Percentiles rank a stretch among this genome's conserved stretches.
Evolutionary conservation across 2,329 filamentous ascomycete species (phyloP).

Genomic region (Pseudonectria foliicola): DNA sequence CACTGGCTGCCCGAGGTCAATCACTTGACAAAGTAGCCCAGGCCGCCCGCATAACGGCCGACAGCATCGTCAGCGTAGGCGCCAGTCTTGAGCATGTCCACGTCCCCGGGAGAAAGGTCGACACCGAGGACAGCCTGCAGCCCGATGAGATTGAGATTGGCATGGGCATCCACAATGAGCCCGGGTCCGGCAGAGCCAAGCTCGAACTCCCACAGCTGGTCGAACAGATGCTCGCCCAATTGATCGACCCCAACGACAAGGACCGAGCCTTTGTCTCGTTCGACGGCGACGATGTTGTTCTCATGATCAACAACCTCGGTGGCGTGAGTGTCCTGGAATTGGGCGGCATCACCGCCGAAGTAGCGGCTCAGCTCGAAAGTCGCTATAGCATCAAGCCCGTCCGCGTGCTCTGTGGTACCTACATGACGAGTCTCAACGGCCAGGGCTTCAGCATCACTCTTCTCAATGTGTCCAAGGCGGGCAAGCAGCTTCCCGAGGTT

Average conservation of each 20-base stretch:
- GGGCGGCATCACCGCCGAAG: slow-evolving; percentile 63
- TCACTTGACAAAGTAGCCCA: slow-evolving; percentile 63
- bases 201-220: slow-evolving; percentile 49
- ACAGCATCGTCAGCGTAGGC: slow-evolving; percentile 78
- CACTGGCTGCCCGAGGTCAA: slow-evolving; percentile 65
- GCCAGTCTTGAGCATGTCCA: slow-evolving; percentile 88
- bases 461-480: slow-evolving; percentile 54
- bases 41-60: slow-evolving; percentile 63
- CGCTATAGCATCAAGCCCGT: slow-evolving; percentile 55
- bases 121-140: slow-evolving; percentile 50
- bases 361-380: slow-evolving; percentile 53
- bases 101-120: slow-evolving; percentile 66
- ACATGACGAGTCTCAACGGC: slow-evolving; percentile 73
- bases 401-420: slow-evolving; percentile 61
- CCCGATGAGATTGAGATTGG: slow-evolving; percentile 56
- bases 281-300: slow-evolving; percentile 55
- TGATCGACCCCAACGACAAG: slow-evolving; percentile 57
- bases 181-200: slow-evolving; percentile 46
- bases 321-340: slow-evolving; percentile 67
- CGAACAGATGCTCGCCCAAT: slow-evolving; percentile 60
- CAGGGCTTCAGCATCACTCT: slow-evolving; percentile 68
- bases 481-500: slow-evolving; percentile 54
- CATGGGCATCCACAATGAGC: slow-evolving; percentile 74
- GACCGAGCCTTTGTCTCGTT: slow-evolving; percentile 65
- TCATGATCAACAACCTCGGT: slow-evolving; percentile 70